phyloP scores from a whole-genome alignment of 768 basidiomycete species.

The Pleurotus pulmonarius region DNA sequence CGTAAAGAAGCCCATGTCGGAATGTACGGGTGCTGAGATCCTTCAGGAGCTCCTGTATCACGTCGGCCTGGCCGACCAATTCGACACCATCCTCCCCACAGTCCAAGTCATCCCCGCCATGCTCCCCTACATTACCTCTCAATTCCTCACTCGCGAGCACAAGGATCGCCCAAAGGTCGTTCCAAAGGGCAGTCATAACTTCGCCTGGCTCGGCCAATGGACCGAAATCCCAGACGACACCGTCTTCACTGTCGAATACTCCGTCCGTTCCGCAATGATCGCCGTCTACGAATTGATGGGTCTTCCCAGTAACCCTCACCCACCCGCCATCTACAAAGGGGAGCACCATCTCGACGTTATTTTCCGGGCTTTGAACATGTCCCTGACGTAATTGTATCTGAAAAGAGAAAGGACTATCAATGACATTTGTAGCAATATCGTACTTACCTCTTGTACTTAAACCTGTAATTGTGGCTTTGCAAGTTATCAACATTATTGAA shows the following conservation, averaged over 20 bases:
- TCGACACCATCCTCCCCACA: constrained; percentile 1
- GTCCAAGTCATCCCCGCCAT: constrained; percentile 5
- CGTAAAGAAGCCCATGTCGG: background rate
- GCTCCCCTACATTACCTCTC: constrained; percentile 4
- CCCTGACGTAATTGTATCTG: background rate
- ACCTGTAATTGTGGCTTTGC: background rate
- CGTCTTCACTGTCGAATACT: constrained; percentile 3
- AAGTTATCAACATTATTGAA: background rate
- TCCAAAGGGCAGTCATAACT: background rate
- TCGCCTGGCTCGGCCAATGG: constrained; percentile 3
- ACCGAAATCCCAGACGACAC: constrained; percentile 5
- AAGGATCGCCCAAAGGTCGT: background rate
- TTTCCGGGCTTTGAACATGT: constrained; percentile 1
- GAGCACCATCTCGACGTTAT: constrained; percentile 5
- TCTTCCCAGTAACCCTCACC: background rate
- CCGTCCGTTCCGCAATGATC: background rate
- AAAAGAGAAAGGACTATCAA: background rate
- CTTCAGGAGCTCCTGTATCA: constrained; percentile 1
- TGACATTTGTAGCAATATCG: background rate
- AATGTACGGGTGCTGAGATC: constrained; percentile 2
- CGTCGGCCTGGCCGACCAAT: background rate
- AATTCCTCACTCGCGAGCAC: background rate
- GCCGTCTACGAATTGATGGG: constrained; percentile 5
- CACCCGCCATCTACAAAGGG: constrained; percentile 3
- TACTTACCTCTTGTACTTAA: background rate